Base-by-base conservation (phyloP, 805 yeast genomes). In the Starmerella davenportii region DNA sequence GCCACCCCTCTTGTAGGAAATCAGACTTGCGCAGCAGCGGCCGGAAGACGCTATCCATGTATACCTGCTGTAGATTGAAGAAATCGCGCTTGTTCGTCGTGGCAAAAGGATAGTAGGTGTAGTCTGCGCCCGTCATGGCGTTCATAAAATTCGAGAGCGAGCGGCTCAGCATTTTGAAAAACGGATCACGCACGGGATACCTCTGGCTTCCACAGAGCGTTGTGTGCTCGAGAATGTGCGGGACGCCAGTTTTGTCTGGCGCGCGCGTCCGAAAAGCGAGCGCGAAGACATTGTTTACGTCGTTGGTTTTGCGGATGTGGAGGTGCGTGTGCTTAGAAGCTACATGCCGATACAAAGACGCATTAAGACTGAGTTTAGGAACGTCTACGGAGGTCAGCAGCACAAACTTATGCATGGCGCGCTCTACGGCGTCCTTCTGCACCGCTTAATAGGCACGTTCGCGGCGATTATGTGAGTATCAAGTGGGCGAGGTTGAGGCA, bases 91-190 rank as follows among this genome's bases (percentile, higher is more conserved):
- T 56, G 57, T 90, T 90, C 9, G 96, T 87, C 2, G 98, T 90
- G 21, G 96, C 79, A 63, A 90, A 90, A 4, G 98, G 98, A 51
- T 79, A 90, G 57, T 74, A 85, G 0, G 98, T 90, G 54, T 84
- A 85, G 58, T 90, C 96, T 50, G 79, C 85, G 18, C 93, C 98
- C 0, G 98, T 90, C 95, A 90, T 81, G 7, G 98, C 98, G 56
- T 90, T 90, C 98, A 90, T 90, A 59, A 84, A 90, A 56, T 82
- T 90, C 25, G 95, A 75, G 51, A 90, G 62, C n/a, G 95, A 82
- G 46, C 95, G 63, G 56, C 84, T 87, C 42, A 87, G 65, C 98
- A 90, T 90, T 56, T 87, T 87, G 69, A 90, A 90, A 58, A 90
- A 90, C 2, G 98, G 98, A 59, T 90, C 98, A 48, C 95, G 66